Percentiles rank a stretch among this genome's conserved stretches.
Evolutionary conservation across 768 basidiomycete species (phyloP).

Genomic region (Postia placenta): DNA sequence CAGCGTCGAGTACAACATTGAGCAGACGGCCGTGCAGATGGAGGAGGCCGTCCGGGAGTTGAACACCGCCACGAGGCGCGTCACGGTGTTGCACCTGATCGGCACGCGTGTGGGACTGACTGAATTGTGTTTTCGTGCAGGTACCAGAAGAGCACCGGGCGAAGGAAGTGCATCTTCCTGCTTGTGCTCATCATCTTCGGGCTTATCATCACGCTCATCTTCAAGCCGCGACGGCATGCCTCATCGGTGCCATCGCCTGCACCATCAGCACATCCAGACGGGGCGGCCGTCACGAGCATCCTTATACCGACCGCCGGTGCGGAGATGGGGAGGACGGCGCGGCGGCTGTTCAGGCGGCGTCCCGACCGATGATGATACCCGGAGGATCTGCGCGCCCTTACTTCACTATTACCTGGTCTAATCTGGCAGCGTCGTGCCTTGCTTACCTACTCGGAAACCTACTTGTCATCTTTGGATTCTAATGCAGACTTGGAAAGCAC

Average conservation of each 20-base stretch:
- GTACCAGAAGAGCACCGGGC: constrained; percentile 91
- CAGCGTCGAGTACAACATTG: constrained; percentile 96
- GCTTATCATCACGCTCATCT: constrained; percentile 81
- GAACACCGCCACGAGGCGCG: constrained; percentile 73
- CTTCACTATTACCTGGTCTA: not conserved
- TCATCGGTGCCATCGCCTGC: constrained; percentile 20
- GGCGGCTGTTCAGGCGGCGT: not conserved
- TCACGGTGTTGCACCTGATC: constrained; percentile 10
- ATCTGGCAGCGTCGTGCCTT: not conserved
- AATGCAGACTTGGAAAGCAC: not conserved
- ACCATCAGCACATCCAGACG: not conserved
- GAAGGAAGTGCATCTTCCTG: constrained; percentile 90
- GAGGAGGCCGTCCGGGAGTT: constrained; percentile 83
- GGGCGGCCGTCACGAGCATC: constrained; percentile 1
- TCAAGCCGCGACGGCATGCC: constrained; percentile 73
- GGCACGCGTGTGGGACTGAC: not conserved
- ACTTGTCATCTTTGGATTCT: not conserved
- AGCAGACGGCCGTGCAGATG: constrained; percentile 80
- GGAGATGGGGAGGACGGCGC: not conserved
- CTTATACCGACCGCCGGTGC: constrained; percentile 4
- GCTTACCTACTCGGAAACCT: not conserved
- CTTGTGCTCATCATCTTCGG: constrained; percentile 86
- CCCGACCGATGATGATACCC: not conserved
- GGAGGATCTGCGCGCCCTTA: not conserved
- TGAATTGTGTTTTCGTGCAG: constrained; percentile 29